Evolutionary conservation across 2,329 filamentous ascomycete genomes (phyloP).

Genomic region (Phialemonium atrogriseum): DNA sequence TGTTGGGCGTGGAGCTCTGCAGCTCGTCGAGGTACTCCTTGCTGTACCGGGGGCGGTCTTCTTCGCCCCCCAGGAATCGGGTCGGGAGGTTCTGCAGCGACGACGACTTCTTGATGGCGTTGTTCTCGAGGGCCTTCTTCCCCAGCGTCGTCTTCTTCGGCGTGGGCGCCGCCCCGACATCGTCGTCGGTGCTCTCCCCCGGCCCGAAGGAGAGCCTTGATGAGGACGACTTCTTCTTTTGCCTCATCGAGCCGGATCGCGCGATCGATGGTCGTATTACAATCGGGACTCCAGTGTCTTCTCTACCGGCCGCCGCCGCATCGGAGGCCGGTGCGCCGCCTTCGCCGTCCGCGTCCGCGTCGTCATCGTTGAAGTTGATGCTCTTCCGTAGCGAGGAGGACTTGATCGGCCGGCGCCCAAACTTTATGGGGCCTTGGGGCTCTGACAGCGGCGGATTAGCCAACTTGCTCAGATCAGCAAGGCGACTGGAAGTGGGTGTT

Average conservation of each 20-base stretch:
- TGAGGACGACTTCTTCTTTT: constrained; percentile 59
- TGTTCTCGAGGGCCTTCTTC: constrained; percentile 32
- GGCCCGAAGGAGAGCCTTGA: constrained; percentile 72
- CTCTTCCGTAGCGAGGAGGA: constrained; percentile 51
- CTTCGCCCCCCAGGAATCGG: constrained; percentile 49
- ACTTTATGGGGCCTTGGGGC: constrained; percentile 33
- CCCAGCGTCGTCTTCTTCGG: constrained; percentile 33
- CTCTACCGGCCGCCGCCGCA: constrained; percentile 17
- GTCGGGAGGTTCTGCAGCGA: constrained; percentile 47
- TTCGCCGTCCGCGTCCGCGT: constrained; percentile 15
- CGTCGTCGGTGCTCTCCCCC: constrained; percentile 44
- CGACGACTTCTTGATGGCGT: no score
- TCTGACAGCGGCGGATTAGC: constrained; percentile 21
- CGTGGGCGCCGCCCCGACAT: constrained; percentile 13
- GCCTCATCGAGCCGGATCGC: constrained; percentile 40
- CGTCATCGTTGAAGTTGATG: constrained; percentile 37
- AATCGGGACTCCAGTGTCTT: constrained; percentile 35
- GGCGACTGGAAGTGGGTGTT: constrained; percentile 1
- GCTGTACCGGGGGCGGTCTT: constrained; percentile 71
- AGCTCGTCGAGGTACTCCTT: constrained; percentile 81
- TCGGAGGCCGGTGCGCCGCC: constrained; percentile 7
- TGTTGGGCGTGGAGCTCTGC: constrained; percentile 76
- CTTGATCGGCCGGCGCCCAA: constrained; percentile 43
- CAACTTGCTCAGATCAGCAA: constrained; percentile 21
- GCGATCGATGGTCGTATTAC: constrained; percentile 40